Conservation (phyloP, 208 protist species). For the Acanthamoeba culbertsoni region DNA sequence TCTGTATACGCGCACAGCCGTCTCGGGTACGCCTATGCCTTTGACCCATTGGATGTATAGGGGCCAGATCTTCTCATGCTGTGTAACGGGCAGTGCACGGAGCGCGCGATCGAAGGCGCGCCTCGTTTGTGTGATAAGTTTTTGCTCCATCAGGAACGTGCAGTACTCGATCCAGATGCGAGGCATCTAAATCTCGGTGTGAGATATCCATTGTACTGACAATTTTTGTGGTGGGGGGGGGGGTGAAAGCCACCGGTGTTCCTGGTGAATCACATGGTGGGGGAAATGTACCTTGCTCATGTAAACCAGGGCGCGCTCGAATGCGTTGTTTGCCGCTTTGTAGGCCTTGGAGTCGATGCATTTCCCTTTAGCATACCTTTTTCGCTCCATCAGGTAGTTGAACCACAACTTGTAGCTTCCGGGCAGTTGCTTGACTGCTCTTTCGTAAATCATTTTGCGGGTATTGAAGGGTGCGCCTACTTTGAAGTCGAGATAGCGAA, state of each 20-base stretch:
- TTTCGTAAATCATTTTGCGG: conserved; percentile 75
- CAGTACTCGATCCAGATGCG: conserved; percentile 92
- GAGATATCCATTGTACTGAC: background rate
- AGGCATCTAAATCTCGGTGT: conserved; percentile 85
- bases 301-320: conserved; percentile 85
- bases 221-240: background rate
- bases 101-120: conserved; percentile 79
- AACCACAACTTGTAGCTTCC: conserved; percentile 86
- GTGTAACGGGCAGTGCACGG: conserved; percentile 89
- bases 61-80: conserved; percentile 91
- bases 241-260: no score
- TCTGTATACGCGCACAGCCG: conserved; percentile 82
- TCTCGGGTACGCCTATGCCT: conserved; percentile 77
- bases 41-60: conserved; percentile 85
- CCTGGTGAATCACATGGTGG: background rate
- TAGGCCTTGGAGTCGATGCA: conserved; percentile 65
- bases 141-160: conserved; percentile 83
- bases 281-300: conserved; percentile 81
- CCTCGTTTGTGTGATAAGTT: conserved; percentile 33
- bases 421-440: conserved; percentile 79
- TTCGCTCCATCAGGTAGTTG: conserved; percentile 68
- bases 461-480: background rate
- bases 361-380: conserved; percentile 43
- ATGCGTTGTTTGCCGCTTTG: conserved; percentile 78
- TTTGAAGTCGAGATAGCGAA: conserved; percentile 14